phyloP scores from a whole-genome alignment of 2,329 filamentous ascomycete genomes.

The Nectriaceae sp. region DNA sequence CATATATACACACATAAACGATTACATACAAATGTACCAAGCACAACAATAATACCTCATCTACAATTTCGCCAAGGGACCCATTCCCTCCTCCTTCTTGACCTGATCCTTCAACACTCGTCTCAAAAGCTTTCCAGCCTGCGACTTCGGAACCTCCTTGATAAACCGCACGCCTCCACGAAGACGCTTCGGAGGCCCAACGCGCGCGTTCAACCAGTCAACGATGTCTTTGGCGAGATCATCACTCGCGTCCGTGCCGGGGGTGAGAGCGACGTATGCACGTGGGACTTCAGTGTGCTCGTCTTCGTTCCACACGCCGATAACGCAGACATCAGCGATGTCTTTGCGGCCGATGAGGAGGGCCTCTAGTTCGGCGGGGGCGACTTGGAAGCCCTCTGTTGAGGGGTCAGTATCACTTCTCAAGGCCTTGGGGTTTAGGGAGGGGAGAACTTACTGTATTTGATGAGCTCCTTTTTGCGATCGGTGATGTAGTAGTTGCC shows the following conservation, averaged over 20 bases:
- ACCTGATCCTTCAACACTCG: constrained; percentile 50
- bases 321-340: constrained; percentile 63
- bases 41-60: no score
- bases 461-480: constrained; percentile 69
- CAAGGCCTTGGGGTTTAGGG: neutral
- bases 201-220: constrained; percentile 52
- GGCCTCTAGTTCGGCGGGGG: constrained; percentile 66
- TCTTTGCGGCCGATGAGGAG: constrained; percentile 45
- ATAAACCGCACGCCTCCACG: constrained; percentile 71
- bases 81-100: constrained; percentile 34
- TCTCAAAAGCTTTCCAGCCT: constrained; percentile 52
- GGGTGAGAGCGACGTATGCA: constrained; percentile 39
- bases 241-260: constrained; percentile 38
- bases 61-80: constrained; percentile 39
- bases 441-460: constrained; percentile 45
- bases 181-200: constrained; percentile 67
- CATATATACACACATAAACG: no score
- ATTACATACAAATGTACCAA: no score
- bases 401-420: neutral
- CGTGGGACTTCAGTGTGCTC: constrained; percentile 70
- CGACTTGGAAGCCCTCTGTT: constrained; percentile 66
- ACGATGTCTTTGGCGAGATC: constrained; percentile 36
- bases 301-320: constrained; percentile 59
- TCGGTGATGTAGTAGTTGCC: constrained; percentile 92
- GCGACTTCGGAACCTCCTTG: constrained; percentile 70